Evolutionary conservation across 1,139 yeast species (phyloP).

Genomic region (Hyphopichia khmerensis): DNA sequence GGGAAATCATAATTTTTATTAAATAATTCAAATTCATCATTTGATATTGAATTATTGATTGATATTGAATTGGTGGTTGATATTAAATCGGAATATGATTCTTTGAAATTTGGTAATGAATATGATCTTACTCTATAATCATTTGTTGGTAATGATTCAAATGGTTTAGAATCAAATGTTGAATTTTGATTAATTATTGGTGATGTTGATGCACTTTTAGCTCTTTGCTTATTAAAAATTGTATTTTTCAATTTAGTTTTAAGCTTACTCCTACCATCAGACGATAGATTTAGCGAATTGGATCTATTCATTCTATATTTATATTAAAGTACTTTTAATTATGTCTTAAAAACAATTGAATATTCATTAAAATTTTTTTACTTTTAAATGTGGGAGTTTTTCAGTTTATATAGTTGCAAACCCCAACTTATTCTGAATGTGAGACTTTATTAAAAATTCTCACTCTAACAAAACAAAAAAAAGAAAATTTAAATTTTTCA

Average conservation of each 20-base stretch:
- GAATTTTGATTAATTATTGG: background rate
- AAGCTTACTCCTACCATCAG: background rate
- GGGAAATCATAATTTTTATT: background rate
- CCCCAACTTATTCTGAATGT: no score
- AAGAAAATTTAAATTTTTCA: no score
- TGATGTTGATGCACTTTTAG: background rate
- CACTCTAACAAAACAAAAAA: no score
- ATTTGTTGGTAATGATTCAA: background rate
- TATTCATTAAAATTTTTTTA: no score
- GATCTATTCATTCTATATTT: no score
- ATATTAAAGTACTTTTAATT: no score
- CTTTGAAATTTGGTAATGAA: background rate
- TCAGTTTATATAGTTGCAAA: background rate
- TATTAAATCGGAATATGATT: background rate
- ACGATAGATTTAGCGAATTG: no score
- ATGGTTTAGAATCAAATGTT: background rate
- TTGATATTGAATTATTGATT: background rate
- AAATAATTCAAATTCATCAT: background rate
- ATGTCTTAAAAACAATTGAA: no score
- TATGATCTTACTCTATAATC: background rate
- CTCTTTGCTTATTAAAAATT: constrained; percentile 1
- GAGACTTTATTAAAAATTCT: no score
- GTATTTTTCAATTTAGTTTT: constrained; percentile 1
- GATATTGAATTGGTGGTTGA: background rate
- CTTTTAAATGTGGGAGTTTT: no score